Evolutionary conservation across 768 basidiomycete genomes (phyloP).

Genomic region (Pholiota conissans): DNA sequence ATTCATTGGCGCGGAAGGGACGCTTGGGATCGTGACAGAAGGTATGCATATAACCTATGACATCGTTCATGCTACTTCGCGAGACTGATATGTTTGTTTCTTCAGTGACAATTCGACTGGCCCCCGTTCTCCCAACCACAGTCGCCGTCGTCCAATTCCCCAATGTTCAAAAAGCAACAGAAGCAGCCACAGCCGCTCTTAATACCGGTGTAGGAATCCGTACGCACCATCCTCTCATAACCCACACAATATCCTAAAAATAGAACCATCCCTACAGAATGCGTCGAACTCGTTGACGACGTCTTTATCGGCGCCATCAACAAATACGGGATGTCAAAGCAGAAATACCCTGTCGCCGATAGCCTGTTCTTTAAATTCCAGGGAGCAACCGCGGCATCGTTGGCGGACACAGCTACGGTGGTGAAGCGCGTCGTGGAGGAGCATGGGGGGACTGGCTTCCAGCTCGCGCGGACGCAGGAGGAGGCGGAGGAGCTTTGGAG

Average conservation of each 20-base stretch:
- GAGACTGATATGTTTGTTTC: background rate
- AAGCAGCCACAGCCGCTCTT: slow-evolving; percentile 72
- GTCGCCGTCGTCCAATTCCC: slow-evolving; percentile 86
- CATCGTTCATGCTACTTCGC: too few relatives aligned
- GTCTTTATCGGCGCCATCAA: slow-evolving; percentile 66
- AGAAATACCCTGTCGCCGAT: slow-evolving; percentile 62
- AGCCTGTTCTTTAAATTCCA: slow-evolving; percentile 89
- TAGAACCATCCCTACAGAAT: slow-evolving; percentile 51
- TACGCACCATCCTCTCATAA: slow-evolving; percentile 34
- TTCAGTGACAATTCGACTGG: slow-evolving; percentile 74
- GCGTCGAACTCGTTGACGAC: slow-evolving; percentile 81
- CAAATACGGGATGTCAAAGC: slow-evolving; percentile 49
- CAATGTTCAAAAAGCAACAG: slow-evolving; percentile 68
- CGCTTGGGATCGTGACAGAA: slow-evolving; percentile 89
- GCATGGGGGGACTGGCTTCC: slow-evolving; percentile 68
- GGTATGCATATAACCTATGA: slow-evolving; percentile 34
- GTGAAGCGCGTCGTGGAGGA: slow-evolving; percentile 58
- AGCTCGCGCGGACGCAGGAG: slow-evolving; percentile 58
- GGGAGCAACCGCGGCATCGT: slow-evolving; percentile 56
- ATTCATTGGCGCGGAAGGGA: slow-evolving; percentile 81
- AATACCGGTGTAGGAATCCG: slow-evolving; percentile 76
- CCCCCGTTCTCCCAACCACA: slow-evolving; percentile 79
- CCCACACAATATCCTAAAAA: background rate
- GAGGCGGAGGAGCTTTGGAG: slow-evolving; percentile 78
- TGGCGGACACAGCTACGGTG: slow-evolving; percentile 61